These are phyloP conservation scores for Pyrenophora seminiperda DNA, from an alignment of 2,329 filamentous ascomycete species.

Conservation along the genomic window DNA sequence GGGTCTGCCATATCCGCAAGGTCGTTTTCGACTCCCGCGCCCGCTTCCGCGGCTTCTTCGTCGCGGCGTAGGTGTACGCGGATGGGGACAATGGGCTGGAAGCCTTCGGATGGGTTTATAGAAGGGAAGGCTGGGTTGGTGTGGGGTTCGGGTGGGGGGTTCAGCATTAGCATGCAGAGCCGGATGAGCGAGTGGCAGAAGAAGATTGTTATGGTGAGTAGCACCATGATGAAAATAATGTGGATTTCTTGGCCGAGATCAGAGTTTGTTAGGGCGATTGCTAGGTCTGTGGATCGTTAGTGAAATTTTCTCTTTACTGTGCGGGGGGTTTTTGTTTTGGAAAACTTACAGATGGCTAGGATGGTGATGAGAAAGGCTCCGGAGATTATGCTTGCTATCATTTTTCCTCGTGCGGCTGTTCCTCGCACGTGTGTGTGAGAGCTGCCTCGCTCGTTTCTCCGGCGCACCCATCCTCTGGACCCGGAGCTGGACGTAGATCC, in stretches of 20 bases:
- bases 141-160: conserved; percentile 41
- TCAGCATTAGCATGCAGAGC: conserved; percentile 69
- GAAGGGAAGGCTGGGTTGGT: conserved; percentile 15
- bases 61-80: conserved; percentile 75
- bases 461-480: conserved; percentile 36
- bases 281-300: conserved; percentile 64
- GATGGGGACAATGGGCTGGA: conserved; percentile 75
- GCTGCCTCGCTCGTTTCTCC: conserved; percentile 23
- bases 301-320: background rate
- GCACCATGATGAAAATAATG: conserved; percentile 77
- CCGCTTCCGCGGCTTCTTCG: conserved; percentile 65
- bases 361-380: conserved; percentile 65
- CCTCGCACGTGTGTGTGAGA: conserved; percentile 28
- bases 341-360: conserved; percentile 69
- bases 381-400: conserved; percentile 63
- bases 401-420: conserved; percentile 39
- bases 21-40: conserved; percentile 54
- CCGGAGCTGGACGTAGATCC: conserved; percentile 3
- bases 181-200: conserved; percentile 81
- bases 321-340: background rate
- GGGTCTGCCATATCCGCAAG: conserved; percentile 13
- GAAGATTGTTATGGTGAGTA: conserved; percentile 74
- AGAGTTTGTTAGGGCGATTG: conserved; percentile 69
- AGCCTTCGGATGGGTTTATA: conserved; percentile 61
- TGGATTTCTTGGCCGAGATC: conserved; percentile 73